A percentile compares a stretch with the other conserved stretches of the same genome.
Conservation (phyloP, 768 basidiomycete species). For the Xanthoconium purpureum region DNA sequence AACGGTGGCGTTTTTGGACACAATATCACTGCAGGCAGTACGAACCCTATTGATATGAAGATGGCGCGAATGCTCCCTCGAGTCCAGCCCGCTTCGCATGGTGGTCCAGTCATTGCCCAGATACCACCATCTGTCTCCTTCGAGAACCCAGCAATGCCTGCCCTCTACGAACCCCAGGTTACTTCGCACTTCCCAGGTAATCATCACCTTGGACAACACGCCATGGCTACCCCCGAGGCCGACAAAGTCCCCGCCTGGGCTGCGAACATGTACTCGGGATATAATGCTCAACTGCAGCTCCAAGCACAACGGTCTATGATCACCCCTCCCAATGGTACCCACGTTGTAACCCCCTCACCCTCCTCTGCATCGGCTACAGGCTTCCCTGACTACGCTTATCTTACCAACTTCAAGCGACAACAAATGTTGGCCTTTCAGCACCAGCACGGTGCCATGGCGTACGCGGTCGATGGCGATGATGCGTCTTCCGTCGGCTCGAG, state of each 20-base stretch:
- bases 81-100: conserved; percentile 23
- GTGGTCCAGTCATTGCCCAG: conserved; percentile 46
- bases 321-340: conserved; percentile 42
- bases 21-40: conserved; percentile 28
- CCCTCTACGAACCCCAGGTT: conserved; percentile 41
- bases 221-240: conserved; percentile 14
- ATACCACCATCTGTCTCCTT: conserved; percentile 42
- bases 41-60: conserved; percentile 28
- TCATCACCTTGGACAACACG: conserved; percentile 22
- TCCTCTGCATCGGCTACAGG: conserved; percentile 12
- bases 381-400: conserved; percentile 22
- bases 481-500: conserved; percentile 38
- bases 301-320: conserved; percentile 38
- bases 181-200: conserved; percentile 27
- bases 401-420: conserved; percentile 26
- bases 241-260: conserved; percentile 33
- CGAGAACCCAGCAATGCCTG: conserved; percentile 52
- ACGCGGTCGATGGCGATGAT: conserved; percentile 38
- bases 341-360: conserved; percentile 27
- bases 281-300: conserved; percentile 24
- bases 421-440: conserved; percentile 34
- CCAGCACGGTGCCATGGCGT: conserved; percentile 24
- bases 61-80: conserved; percentile 26
- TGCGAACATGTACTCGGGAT: conserved; percentile 29
- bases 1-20: conserved; percentile 32